These are phyloP conservation scores for Zopfia rhizophila DNA, from an alignment of 2,329 filamentous ascomycete genomes.

Conservation along the genomic window DNA sequence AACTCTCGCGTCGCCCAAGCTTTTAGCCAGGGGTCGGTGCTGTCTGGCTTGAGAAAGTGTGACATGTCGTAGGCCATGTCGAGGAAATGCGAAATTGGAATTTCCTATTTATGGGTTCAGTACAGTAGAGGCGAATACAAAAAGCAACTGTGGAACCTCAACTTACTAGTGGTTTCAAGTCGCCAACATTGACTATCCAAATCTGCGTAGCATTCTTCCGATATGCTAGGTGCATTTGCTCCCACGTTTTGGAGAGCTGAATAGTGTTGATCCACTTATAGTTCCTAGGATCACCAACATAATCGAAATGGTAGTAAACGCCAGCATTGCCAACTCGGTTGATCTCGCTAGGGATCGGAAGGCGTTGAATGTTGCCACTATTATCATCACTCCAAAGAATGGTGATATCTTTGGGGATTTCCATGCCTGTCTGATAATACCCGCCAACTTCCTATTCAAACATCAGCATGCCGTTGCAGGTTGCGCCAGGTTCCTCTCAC, in stretches of 20 bases:
- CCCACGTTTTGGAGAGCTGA: constrained; percentile 69
- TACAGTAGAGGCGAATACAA: neutral
- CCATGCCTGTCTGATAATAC: constrained; percentile 71
- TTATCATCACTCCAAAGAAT: constrained; percentile 75
- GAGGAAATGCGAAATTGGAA: constrained; percentile 72
- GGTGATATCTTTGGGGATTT: constrained; percentile 71
- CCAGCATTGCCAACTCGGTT: constrained; percentile 67
- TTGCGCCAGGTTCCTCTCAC: neutral
- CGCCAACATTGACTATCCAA: constrained; percentile 73
- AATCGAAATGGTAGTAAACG: constrained; percentile 71
- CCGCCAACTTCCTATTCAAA: constrained; percentile 66
- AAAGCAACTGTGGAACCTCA: neutral
- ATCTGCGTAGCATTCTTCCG: constrained; percentile 66
- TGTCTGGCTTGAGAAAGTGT: constrained; percentile 59
- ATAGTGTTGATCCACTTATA: constrained; percentile 71
- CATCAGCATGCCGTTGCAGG: neutral
- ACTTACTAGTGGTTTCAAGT: constrained; percentile 66
- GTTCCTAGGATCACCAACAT: constrained; percentile 67
- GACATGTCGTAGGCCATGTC: constrained; percentile 72
- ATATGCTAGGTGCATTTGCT: constrained; percentile 71
- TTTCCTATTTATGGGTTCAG: constrained; percentile 52
- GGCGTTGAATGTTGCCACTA: constrained; percentile 69
- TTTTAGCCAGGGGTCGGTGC: constrained; percentile 61
- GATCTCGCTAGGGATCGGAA: constrained; percentile 68
- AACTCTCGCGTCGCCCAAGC: constrained; percentile 68